These are phyloP conservation scores for Claviceps monticola DNA, from an alignment of 2,329 filamentous ascomycete species.

Conservation along the genomic window DNA sequence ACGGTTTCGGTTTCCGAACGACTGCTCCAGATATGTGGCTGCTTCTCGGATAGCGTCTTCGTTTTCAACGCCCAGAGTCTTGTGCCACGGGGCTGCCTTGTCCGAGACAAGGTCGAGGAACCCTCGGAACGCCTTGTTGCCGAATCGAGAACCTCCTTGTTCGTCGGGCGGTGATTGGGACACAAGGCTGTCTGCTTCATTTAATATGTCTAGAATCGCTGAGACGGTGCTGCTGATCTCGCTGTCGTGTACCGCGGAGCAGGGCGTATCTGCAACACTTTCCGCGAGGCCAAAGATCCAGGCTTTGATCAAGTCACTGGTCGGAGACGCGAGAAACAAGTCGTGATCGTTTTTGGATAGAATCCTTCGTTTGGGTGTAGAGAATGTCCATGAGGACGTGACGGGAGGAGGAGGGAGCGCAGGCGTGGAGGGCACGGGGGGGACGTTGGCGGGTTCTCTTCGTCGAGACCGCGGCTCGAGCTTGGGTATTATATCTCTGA, in stretches of 20 bases:
- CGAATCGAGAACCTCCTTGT: constrained; percentile 79
- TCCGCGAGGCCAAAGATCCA: constrained; percentile 85
- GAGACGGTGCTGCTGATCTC: constrained; percentile 46
- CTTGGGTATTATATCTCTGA: constrained; percentile 47
- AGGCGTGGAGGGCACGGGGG: constrained; percentile 63
- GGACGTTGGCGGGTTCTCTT: constrained; percentile 35
- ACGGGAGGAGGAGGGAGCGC: constrained; percentile 54
- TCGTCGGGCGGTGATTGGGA: constrained; percentile 65
- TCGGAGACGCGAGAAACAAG: constrained; percentile 63
- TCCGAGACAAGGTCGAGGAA: constrained; percentile 59
- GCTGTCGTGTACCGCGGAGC: constrained; percentile 44
- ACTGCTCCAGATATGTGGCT: constrained; percentile 65
- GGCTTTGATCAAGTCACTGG: constrained; percentile 61
- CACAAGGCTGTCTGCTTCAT: constrained; percentile 54
- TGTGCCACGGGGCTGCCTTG: constrained; percentile 48
- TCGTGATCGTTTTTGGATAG: constrained; percentile 69
- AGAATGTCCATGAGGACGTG: constrained; percentile 45
- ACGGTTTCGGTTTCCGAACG: constrained; percentile 71
- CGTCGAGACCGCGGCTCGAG: constrained; percentile 50
- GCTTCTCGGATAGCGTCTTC: constrained; percentile 51
- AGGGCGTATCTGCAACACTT: constrained; percentile 56
- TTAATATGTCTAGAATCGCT: constrained; percentile 55
- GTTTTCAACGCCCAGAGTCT: constrained; percentile 37
- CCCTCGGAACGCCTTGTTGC: constrained; percentile 78
- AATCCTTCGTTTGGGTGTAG: constrained; percentile 62